Evolutionary conservation across 148 eudicot species (phyloP).

Genomic region (Chenopodium suecicum): DNA sequence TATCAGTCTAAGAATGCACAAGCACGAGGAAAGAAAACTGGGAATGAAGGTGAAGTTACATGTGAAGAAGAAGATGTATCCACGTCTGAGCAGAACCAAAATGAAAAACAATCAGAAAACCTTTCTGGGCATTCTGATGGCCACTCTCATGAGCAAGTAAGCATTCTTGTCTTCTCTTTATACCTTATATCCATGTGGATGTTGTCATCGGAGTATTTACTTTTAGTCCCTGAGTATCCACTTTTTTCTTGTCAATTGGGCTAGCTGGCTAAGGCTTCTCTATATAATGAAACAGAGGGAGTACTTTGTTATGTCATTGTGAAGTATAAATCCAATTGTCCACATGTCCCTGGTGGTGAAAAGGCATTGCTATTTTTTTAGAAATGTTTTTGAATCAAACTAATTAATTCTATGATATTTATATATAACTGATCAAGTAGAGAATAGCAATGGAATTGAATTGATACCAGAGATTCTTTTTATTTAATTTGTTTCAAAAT

Average conservation of each 20-base stretch:
- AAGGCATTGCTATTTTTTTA: no score
- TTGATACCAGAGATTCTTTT: neutral
- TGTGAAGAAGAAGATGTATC: constrained; percentile 60
- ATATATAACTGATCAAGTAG: neutral
- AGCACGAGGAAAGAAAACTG: constrained; percentile 58
- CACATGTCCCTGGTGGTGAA: no score
- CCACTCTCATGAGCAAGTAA: constrained; percentile 52
- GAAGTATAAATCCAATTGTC: no score
- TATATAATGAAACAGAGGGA: no score
- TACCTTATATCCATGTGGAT: neutral
- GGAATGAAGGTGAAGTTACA: constrained; percentile 55
- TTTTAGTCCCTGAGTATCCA: no score
- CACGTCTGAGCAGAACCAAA: constrained; percentile 47
- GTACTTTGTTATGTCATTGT: no score
- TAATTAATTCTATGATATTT: neutral
- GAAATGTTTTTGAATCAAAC: neutral
- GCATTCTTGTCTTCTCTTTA: constrained; percentile 20
- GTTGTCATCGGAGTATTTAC: neutral
- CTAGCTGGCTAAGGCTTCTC: no score
- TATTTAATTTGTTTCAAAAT: neutral
- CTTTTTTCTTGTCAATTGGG: no score
- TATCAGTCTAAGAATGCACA: constrained; percentile 61
- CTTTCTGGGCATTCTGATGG: constrained; percentile 39
- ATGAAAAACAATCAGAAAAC: constrained; percentile 59
- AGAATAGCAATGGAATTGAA: neutral